Conservation (phyloP, 2,329 filamentous ascomycete species). For the Bipolaris zeicola region DNA sequence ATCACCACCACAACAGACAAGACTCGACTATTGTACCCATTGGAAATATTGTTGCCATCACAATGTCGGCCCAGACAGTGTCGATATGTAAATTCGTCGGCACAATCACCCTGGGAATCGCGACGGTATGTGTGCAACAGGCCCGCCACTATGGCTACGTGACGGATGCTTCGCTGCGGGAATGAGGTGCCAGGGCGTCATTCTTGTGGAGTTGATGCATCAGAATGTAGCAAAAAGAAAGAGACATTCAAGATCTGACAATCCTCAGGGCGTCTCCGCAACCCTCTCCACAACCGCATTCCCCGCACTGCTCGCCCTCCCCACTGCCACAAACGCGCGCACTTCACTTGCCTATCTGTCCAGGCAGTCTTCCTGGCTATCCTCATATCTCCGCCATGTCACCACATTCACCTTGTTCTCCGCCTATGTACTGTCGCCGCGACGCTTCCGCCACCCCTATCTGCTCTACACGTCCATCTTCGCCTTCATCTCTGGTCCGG, state of each 20-base stretch:
- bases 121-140: slow-evolving; percentile 70
- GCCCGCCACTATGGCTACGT: slow-evolving; percentile 20
- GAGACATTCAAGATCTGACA: background rate
- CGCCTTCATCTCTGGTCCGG: slow-evolving; percentile 55
- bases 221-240: background rate
- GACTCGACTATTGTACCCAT: background rate
- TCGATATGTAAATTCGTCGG: slow-evolving; percentile 90
- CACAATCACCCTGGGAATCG: slow-evolving; percentile 82
- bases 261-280: slow-evolving; percentile 77
- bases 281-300: slow-evolving; percentile 78
- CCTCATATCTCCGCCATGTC: slow-evolving; percentile 69
- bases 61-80: slow-evolving; percentile 70
- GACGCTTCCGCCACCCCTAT: slow-evolving; percentile 81
- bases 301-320: slow-evolving; percentile 79
- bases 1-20: background rate
- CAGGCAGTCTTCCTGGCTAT: slow-evolving; percentile 57
- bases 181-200: slow-evolving; percentile 9
- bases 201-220: background rate
- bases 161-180: background rate
- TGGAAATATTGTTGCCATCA: slow-evolving; percentile 1
- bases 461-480: slow-evolving; percentile 82
- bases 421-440: slow-evolving; percentile 77
- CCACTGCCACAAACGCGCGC: slow-evolving; percentile 75
- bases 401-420: slow-evolving; percentile 74
- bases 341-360: slow-evolving; percentile 63